Percentiles rank a stretch among this genome's conserved stretches.
Evolutionary conservation across 225 moss, liverwort and hornwort species (phyloP).

Genomic region (Pseudisothecium myosuroides): DNA sequence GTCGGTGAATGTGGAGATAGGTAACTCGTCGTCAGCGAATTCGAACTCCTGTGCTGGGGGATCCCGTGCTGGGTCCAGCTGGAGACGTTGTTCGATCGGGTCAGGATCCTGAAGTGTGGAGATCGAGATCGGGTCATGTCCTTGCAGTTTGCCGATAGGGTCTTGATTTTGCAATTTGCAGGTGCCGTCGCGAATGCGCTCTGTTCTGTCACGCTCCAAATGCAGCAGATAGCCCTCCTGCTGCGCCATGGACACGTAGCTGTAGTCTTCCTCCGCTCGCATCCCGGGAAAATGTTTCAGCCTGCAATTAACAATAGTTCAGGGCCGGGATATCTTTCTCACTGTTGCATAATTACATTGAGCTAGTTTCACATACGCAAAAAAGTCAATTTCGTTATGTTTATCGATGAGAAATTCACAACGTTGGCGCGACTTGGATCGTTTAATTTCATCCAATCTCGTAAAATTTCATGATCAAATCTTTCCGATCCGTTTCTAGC

Average conservation of each 20-base stretch:
- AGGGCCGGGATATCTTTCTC: neutral
- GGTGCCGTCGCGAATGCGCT: neutral
- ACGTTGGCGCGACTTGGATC: neutral
- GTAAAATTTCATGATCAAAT: neutral
- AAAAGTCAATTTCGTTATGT: neutral
- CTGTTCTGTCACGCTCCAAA: neutral
- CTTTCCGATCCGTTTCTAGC: neutral
- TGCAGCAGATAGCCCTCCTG: neutral
- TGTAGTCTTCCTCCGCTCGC: neutral
- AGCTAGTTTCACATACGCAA: neutral
- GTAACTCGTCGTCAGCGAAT: neutral
- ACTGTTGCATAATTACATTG: neutral
- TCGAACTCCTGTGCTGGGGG: neutral
- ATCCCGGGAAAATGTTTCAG: neutral
- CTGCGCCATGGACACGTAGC: neutral
- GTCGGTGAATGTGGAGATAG: neutral
- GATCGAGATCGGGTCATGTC: neutral
- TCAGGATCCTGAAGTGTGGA: neutral
- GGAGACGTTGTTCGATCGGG: neutral
- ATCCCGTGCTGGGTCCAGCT: neutral
- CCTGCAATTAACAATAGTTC: neutral
- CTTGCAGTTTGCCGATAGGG: neutral
- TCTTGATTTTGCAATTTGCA: neutral
- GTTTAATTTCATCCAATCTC: neutral
- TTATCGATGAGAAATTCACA: neutral